Base-by-base conservation (phyloP, 2,329 filamentous ascomycete genomes). In the Ophiognomonia clavigignenti-juglandacearum region DNA sequence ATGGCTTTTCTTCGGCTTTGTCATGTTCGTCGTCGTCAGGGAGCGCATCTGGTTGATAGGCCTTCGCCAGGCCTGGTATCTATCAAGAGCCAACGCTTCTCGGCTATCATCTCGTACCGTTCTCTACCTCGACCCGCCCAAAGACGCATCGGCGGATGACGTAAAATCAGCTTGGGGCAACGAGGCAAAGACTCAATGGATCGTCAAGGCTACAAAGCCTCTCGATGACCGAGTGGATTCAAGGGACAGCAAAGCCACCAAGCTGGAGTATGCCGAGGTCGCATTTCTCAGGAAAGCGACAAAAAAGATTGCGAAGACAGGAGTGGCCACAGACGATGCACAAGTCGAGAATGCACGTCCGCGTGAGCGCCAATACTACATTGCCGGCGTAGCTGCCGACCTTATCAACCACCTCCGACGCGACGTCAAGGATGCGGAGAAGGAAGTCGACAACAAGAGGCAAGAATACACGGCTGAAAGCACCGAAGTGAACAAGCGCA, bases 21-120 rank as follows among this genome's bases (percentile, higher is more conserved):
- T 98, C 50, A 83, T 96, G 65, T 92, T 89, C 66, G 88, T 89
- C 59, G 82, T 98, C 45, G 88, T 88, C 24, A 82, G 93, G 52
- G 93, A 98, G 66, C 84, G 84, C 61, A 85, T 98, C 58, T 97
- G 85, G 76, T 95, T 90, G 66, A 88, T 96, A 70, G 95, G 95
- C 59, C 69, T 97, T 43, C 87, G 92, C 54, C 93, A 97, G 68
- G 92, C 92, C 1, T 97, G 95, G 69, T 80, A 91, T n/a, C 75
- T 95, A 47, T 88, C 89, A 2, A 89, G 88, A 1, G 74, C 86
- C 42, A 92, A 95, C 60, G 80, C 89, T 23, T 85, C 83, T 56
- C 85, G 91, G 16, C 82, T 97, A 35, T 96, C 92, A 0, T 90
- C 91, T 0, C 82, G 90, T 23, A 96, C 91, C 1, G 90, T 97